Percentiles rank a stretch among this genome's conserved stretches.
Evolutionary conservation across 441 rosid genomes (phyloP).

Genomic region (Pelargonium myrrhifolium): DNA sequence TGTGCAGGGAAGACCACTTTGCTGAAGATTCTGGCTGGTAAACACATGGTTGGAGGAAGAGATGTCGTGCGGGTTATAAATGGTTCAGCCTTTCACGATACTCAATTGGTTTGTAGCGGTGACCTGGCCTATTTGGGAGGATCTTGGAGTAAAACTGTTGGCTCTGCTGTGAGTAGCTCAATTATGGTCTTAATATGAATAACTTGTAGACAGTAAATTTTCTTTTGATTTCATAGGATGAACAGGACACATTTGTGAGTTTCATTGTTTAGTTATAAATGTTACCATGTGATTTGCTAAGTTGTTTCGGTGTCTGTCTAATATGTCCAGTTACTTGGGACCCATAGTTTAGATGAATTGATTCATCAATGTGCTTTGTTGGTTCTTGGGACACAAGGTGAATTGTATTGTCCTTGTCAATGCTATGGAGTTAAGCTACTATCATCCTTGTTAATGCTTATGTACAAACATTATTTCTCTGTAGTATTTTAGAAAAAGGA

Average conservation of each 20-base stretch:
- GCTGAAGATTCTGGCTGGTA: slow-evolving; percentile 61
- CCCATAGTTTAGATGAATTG: not conserved
- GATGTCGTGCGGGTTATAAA: slow-evolving; percentile 50
- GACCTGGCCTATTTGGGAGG: slow-evolving; percentile 68
- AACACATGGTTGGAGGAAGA: slow-evolving; percentile 69
- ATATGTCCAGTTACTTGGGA: not conserved
- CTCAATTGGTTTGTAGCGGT: slow-evolving; percentile 57
- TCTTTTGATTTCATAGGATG: not conserved
- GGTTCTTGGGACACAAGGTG: too few species aligned
- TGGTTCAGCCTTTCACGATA: slow-evolving; percentile 67
- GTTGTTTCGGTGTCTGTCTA: not conserved
- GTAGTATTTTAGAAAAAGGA: not conserved
- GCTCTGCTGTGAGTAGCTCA: slow-evolving; percentile 58
- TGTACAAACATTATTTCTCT: not conserved
- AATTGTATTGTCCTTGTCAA: not conserved
- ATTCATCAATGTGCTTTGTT: not conserved
- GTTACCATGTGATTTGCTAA: not conserved
- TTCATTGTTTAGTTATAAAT: not conserved
- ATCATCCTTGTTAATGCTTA: too few species aligned
- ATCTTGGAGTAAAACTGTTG: slow-evolving; percentile 73
- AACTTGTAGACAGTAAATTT: not conserved
- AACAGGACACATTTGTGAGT: not conserved
- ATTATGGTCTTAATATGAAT: not conserved
- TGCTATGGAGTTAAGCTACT: not conserved
- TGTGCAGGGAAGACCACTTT: slow-evolving; percentile 60